A percentile compares a stretch with the other conserved stretches of the same genome.
phyloP scores from a whole-genome alignment of 2,329 filamentous ascomycete genomes.

The Aspergillus quadricinctus region DNA sequence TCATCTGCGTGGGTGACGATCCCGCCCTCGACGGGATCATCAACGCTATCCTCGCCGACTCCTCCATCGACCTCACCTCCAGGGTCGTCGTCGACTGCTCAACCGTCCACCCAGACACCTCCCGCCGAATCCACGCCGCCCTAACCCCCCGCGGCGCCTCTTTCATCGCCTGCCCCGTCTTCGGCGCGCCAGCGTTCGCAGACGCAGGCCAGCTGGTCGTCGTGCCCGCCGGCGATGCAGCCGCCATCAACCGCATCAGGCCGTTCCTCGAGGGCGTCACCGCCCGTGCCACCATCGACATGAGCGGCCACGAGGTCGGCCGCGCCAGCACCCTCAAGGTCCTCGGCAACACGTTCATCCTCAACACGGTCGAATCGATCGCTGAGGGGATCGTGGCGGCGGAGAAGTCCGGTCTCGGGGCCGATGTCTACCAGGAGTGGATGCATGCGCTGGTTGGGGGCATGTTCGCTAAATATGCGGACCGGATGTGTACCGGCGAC shows the following conservation, averaged over 20 bases:
- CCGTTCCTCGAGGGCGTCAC: slow-evolving; percentile 72
- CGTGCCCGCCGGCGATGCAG: slow-evolving; percentile 64
- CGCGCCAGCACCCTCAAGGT: slow-evolving; percentile 71
- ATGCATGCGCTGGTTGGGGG: slow-evolving; percentile 72
- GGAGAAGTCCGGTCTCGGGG: slow-evolving; percentile 74
- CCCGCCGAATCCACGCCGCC: slow-evolving; percentile 60
- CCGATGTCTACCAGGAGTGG: slow-evolving; percentile 65
- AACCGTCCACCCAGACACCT: slow-evolving; percentile 80
- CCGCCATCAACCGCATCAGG: slow-evolving; percentile 58
- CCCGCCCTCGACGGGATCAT: slow-evolving; percentile 63
- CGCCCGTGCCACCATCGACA: slow-evolving; percentile 64
- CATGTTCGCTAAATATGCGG: slow-evolving; percentile 68
- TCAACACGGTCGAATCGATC: slow-evolving; percentile 76
- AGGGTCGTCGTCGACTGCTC: slow-evolving; percentile 87
- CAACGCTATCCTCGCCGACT: slow-evolving; percentile 47
- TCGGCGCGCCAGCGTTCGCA: slow-evolving; percentile 37
- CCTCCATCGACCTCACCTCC: slow-evolving; percentile 51
- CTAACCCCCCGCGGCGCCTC: slow-evolving; percentile 56
- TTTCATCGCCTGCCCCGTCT: slow-evolving; percentile 67
- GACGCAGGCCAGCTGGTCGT: slow-evolving; percentile 67
- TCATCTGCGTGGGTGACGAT: slow-evolving; percentile 77
- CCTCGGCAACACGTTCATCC: slow-evolving; percentile 79
- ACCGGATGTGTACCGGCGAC: slow-evolving; percentile 68
- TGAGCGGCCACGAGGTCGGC: slow-evolving; percentile 64
- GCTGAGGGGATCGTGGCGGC: slow-evolving; percentile 74